phyloP scores from a whole-genome alignment of 352 stramenopile species.

The Pythium periplocum region DNA sequence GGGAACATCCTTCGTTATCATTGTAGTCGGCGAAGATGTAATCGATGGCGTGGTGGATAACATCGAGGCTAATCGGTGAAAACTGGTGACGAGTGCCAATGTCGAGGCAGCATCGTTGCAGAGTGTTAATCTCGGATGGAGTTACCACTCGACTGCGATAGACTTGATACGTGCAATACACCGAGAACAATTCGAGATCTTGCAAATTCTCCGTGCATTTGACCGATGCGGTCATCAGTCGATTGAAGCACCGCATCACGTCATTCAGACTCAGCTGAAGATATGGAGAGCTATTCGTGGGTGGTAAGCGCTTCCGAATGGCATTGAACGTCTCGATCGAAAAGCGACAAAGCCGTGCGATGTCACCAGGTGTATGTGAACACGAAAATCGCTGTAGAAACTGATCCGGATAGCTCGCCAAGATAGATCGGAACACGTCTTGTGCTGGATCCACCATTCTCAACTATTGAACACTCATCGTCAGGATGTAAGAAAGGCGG shows the following conservation, averaged over 20 bases:
- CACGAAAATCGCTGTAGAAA: conserved; percentile 25
- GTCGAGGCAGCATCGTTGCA: conserved; percentile 13
- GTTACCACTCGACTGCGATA: conserved; percentile 30
- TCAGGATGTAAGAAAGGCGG: no score
- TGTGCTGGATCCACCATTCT: conserved; percentile 36
- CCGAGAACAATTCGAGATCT: conserved; percentile 36
- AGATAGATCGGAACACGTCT: conserved; percentile 30
- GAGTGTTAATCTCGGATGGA: conserved; percentile 5
- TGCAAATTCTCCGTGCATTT: conserved; percentile 9
- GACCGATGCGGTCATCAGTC: conserved; percentile 39
- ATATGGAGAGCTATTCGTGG: conserved; percentile 24
- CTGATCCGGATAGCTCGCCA: conserved; percentile 33
- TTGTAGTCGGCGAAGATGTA: conserved; percentile 40
- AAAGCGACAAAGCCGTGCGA: conserved; percentile 26
- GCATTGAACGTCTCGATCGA: conserved; percentile 35
- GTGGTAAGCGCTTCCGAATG: conserved; percentile 19
- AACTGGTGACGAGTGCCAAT: conserved; percentile 38
- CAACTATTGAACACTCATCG: no score
- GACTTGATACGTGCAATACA: conserved; percentile 36
- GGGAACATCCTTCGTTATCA: conserved; percentile 34
- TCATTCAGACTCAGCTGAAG: conserved; percentile 39
- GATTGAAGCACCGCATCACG: conserved; percentile 37
- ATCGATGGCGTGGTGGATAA: conserved; percentile 19
- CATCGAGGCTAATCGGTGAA: conserved; percentile 18
- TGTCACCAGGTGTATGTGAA: conserved; percentile 5